Conservation (phyloP, 148 eudicot genomes). For the Rheum nobile region DNA sequence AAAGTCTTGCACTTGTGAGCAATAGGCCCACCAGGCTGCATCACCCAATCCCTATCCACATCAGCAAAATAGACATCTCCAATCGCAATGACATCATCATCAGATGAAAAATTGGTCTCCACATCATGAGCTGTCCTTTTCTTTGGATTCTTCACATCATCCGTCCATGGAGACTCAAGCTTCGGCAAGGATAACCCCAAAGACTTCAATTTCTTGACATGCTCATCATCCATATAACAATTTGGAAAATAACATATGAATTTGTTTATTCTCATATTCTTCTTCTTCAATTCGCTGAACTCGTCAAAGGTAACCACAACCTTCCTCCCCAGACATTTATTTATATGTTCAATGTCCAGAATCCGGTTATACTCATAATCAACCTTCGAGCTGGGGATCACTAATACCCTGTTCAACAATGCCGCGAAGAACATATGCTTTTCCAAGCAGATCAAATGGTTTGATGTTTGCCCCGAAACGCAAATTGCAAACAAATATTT, state of each 20-base stretch:
- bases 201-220: slow-evolving; percentile 68
- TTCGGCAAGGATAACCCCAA: slow-evolving; percentile 68
- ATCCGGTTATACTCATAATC: slow-evolving; percentile 66
- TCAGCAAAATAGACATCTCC: slow-evolving; percentile 95
- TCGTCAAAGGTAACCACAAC: slow-evolving; percentile 79
- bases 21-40: slow-evolving; percentile 97
- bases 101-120: slow-evolving; percentile 47
- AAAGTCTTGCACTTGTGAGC: slow-evolving; percentile 78
- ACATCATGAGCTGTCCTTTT: slow-evolving; percentile 58
- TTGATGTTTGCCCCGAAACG: slow-evolving; percentile 90
- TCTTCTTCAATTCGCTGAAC: slow-evolving; percentile 56
- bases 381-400: slow-evolving; percentile 74
- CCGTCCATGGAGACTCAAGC: slow-evolving; percentile 82
- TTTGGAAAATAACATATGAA: slow-evolving; percentile 80
- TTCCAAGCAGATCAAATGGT: slow-evolving; percentile 89
- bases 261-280: slow-evolving; percentile 52
- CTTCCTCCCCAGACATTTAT: slow-evolving; percentile 77
- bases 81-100: slow-evolving; percentile 74
- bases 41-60: slow-evolving; percentile 81
- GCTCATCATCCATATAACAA: slow-evolving; percentile 79
- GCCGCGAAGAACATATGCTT: slow-evolving; percentile 99
- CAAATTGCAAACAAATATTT: slow-evolving; percentile 82
- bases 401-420: slow-evolving; percentile 62
- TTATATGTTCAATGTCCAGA: slow-evolving; percentile 82
- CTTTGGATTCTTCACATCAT: slow-evolving; percentile 75